phyloP scores from a whole-genome alignment of 2,329 filamentous ascomycete genomes.

The Arthrobotrys iridis region DNA sequence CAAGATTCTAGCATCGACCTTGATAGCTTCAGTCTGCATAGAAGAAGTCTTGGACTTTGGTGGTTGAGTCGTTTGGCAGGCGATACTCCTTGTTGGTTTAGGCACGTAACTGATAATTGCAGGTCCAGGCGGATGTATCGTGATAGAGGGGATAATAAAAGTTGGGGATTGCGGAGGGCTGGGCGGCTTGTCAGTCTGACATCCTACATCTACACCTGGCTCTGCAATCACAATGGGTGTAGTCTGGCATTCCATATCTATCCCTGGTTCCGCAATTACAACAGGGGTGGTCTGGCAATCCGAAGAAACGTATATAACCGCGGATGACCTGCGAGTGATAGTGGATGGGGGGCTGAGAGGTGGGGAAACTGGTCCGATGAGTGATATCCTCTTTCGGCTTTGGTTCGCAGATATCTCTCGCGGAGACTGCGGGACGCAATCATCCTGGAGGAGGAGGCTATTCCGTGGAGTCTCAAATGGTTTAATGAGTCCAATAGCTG shows the following conservation, averaged over 20 bases:
- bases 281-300: conserved; percentile 40
- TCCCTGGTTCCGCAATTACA: conserved; percentile 35
- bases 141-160: conserved; percentile 80
- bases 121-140: conserved; percentile 89
- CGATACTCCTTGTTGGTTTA: conserved; percentile 80
- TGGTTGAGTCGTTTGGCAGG: conserved; percentile 77
- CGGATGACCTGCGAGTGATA: conserved; percentile 46
- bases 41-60: conserved; percentile 67
- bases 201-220: conserved; percentile 23
- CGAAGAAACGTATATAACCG: conserved; percentile 44
- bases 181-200: conserved; percentile 59
- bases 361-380: conserved; percentile 60
- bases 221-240: conserved; percentile 21
- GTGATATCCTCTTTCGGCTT: conserved; percentile 73
- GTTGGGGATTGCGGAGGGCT: conserved; percentile 61
- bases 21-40: conserved; percentile 90
- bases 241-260: conserved; percentile 45
- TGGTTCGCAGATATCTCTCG: conserved; percentile 77
- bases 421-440: conserved; percentile 65
- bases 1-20: conserved; percentile 70
- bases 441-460: conserved; percentile 60
- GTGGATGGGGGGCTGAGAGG: conserved; percentile 50
- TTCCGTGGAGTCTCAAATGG: conserved; percentile 59
- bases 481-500: conserved; percentile 60
- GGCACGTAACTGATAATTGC: conserved; percentile 68